These are phyloP conservation scores for Teunomyces lycoperdinae DNA, from an alignment of 805 yeast genomes.

Conservation along the genomic window DNA sequence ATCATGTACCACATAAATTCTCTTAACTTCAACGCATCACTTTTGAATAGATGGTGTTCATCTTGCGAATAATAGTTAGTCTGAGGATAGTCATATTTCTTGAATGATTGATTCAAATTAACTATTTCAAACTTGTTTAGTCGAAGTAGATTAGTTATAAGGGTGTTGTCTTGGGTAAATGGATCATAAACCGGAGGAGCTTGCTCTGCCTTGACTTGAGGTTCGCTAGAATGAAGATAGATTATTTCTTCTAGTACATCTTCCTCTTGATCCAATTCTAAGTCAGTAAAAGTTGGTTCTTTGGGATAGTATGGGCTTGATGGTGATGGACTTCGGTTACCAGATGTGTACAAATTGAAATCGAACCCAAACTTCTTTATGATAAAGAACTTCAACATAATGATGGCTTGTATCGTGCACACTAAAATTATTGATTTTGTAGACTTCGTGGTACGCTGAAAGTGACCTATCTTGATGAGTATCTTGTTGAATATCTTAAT, in stretches of 20 bases:
- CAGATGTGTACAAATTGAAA: not conserved
- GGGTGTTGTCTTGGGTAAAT: not conserved
- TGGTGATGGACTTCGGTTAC: not conserved
- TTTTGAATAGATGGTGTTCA: constrained; percentile 3
- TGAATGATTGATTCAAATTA: constrained; percentile 18
- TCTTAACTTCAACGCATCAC: constrained; percentile 28
- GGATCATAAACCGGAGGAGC: constrained; percentile 1
- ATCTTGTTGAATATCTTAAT: constrained; percentile 29
- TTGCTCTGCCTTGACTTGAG: not conserved
- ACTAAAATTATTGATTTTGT: constrained; percentile 20
- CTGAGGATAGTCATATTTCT: constrained; percentile 21
- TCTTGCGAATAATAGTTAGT: not conserved
- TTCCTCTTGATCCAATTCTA: constrained; percentile 1
- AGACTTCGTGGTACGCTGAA: constrained; percentile 7
- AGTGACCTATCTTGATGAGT: constrained; percentile 16
- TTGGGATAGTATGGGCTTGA: not conserved
- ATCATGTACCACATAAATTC: constrained; percentile 30
- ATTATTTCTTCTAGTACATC: constrained; percentile 8
- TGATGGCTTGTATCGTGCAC: constrained; percentile 30
- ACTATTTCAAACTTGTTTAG: constrained; percentile 24
- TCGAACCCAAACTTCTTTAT: constrained; percentile 15
- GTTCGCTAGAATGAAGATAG: constrained; percentile 7
- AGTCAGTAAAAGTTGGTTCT: not conserved
- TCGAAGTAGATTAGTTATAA: constrained; percentile 5
- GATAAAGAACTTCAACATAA: constrained; percentile 28